Base-by-base conservation (phyloP, 2,329 filamentous ascomycete genomes). In the Xylaria sp. region DNA sequence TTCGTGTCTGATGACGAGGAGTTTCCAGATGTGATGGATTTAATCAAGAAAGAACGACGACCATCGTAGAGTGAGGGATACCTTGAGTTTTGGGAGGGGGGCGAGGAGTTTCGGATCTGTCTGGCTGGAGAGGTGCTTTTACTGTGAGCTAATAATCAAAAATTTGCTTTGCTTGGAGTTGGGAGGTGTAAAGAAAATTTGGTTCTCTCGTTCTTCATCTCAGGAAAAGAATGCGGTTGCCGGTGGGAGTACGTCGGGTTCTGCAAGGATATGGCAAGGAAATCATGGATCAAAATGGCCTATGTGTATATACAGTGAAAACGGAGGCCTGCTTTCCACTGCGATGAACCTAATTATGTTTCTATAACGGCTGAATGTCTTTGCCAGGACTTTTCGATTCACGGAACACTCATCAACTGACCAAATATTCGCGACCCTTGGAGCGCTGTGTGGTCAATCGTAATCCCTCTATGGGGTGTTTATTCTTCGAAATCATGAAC, bases 141-240 rank as follows among this genome's bases (percentile, higher is more conserved):
- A 32, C 32, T 14, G 14, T n/a, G 12, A 32, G 12, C 50, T n/a
- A 32, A 30, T 53, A 17, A 7, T 53, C 1, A 32, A 53, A 27
- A 6, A n/a, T 11, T 32, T 53, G 34, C 39, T 39, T 64, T 67
- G 55, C 50, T 61, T 39, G 24, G 42, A 50, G 51, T 57, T 54
- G 6, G 24, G 24, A 19, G 47, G 30, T 11, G 11, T 8, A 14
- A 32, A 50, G 8, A 19, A 50, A 11, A 11, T 24, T 21, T 11
- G 11, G 39, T 14, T 11, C 14, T 14, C 4, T 11, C 34, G 8
- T 8, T 36, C 2, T 14, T 17, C 12, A 42, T 5, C 11, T 42
- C 32, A 36, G 21, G n/a, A 50, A 42, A 60, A n/a, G 27, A 2
- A 4, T 51, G 30, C 12, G 9, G 32, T 39, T 7, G 7, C 8